Evolutionary conservation across 192 early-diverging fungal genomes (phyloP), one percentile per base, ranked within the genome.

Genomic region (Gryganskiella cystojenkinii): DNA sequence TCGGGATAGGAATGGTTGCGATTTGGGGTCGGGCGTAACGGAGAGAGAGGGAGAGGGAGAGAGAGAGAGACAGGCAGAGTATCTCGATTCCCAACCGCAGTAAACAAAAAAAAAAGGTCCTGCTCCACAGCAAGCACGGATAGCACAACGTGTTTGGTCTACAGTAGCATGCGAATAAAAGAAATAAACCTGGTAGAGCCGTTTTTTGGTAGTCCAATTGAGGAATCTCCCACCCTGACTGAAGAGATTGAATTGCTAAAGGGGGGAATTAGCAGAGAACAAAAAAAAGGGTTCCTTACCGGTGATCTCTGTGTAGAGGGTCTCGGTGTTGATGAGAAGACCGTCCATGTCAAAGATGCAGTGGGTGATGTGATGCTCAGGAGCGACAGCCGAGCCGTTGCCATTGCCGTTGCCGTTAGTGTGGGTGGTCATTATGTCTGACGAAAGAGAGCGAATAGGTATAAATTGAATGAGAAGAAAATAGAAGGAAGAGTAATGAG

Each of bases 281-380:
- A n/a, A 37, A 22, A 43, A 34, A 64, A 22, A 27, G 15, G 43
- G 62, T 3, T 25, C 27, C 83, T 81, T 87, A 86, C 90, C 86
- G 9, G 95, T 93, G 20, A 96, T 95, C 71, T 92, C 83, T 7
- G 94, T 91, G 80, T 98, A 98, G 58, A 98, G 89, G 20, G 85
- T 83, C 83, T 98, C 96, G 10, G 96, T 96, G 71, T 96, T 94
- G 24, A 92, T 82, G 37, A 94, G 84, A 28, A 92, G 84, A 37
- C 92, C 92, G 56, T 94, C 92, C 92, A 93, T 93, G 55, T 93
- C 92, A 70, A 93, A 93, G 65, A 93, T 89, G 67, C 90, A 91
- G 40, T 89, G 84, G 51, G 87, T 85, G 33, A 91, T 87, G 42
- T 49, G 51, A 4, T 83, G 64, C 65, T 27, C 20, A 2, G 53